Base-by-base conservation (phyloP, 2,329 filamentous ascomycete genomes). In the Penicillium corylophilum region DNA sequence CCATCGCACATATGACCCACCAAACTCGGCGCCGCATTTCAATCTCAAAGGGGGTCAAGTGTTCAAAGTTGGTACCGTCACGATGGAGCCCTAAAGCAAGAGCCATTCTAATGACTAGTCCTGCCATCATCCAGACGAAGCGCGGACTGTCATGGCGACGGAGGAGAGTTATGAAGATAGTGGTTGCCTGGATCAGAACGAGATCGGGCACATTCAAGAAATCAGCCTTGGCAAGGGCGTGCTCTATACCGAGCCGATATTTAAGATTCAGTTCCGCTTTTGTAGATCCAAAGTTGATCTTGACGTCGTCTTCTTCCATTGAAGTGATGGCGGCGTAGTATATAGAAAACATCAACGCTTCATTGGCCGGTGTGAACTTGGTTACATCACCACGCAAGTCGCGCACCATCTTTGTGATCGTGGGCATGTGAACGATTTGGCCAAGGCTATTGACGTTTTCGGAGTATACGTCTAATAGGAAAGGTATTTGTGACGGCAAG, bases 291-390 rank as follows among this genome's bases (percentile, higher is more conserved):
- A 63, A 62, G 28, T 63, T 63, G 3, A 53, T 46, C 10, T 42
- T 15, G 16, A 62, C 79, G 63, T 83, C 80, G 0, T 82, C 78
- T 4, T 81, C 79, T 9, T 82, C 80, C 79, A 83, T 81, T 0
- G 80, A 82, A 0, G 74, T 77, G 6, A 83, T 66, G 0, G 80
- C 76, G 0, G 79, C 76, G 56, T 82, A 84, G 65, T 82, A 84
- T 5, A 84, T 80, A 0, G 80, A 71, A 59, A 84, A 82, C 63
- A 83, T 66, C 39, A 84, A 61, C 1, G 81, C 80, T 52, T 83
- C 78, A 40, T 80, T 73, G 2, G 73, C 66, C 1, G 76, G 73
- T 0, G 72, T 69, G 0, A 79, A 59, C 4, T 50, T 50, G 2
- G 64, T 60, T 36, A 62, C 56, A 23, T 71, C 63, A 50, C n/a